Evolutionary conservation across 2,329 filamentous ascomycete genomes (phyloP).

Genomic region (Fusarium circinatum): DNA sequence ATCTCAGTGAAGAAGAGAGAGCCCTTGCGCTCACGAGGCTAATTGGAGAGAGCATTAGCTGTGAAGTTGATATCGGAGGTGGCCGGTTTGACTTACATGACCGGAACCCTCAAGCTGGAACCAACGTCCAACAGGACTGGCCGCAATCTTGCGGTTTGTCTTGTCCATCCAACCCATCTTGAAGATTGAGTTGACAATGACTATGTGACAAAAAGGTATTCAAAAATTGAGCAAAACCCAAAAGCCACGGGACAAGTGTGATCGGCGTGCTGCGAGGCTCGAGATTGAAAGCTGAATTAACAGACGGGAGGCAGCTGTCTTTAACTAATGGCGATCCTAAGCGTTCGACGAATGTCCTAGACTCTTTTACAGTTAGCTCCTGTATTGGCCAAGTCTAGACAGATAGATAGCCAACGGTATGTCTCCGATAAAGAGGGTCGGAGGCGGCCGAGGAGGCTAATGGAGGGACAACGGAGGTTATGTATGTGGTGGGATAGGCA

Average conservation of each 20-base stretch:
- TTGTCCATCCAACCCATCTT: conserved; percentile 61
- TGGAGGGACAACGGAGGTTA: conserved; percentile 25
- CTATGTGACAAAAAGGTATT: conserved; percentile 6
- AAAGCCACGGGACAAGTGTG: not conserved
- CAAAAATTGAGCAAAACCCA: conserved; percentile 11
- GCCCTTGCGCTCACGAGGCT: conserved; percentile 77
- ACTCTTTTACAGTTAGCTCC: conserved; percentile 27
- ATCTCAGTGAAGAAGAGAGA: conserved; percentile 86
- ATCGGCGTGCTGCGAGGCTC: not conserved
- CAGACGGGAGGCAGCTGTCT: conserved; percentile 15
- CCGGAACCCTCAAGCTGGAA: conserved; percentile 86
- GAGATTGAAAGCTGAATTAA: conserved; percentile 5
- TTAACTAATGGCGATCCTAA: conserved; percentile 17
- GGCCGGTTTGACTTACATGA: conserved; percentile 68
- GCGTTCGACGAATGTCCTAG: conserved; percentile 11
- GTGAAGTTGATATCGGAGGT: not conserved
- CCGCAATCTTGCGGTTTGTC: conserved; percentile 68
- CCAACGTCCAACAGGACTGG: conserved; percentile 73
- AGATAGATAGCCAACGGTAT: conserved; percentile 21
- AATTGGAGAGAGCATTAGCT: not conserved
- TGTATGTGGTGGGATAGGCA: conserved; percentile 30
- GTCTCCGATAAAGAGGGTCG: conserved; percentile 32
- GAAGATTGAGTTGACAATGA: conserved; percentile 4
- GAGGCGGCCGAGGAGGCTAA: conserved; percentile 10
- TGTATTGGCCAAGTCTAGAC: conserved; percentile 4